Percentiles rank a stretch among this genome's conserved stretches.
Evolutionary conservation across 169 alveolate species (phyloP).

Genomic region (Plasmodium coatneyi): DNA sequence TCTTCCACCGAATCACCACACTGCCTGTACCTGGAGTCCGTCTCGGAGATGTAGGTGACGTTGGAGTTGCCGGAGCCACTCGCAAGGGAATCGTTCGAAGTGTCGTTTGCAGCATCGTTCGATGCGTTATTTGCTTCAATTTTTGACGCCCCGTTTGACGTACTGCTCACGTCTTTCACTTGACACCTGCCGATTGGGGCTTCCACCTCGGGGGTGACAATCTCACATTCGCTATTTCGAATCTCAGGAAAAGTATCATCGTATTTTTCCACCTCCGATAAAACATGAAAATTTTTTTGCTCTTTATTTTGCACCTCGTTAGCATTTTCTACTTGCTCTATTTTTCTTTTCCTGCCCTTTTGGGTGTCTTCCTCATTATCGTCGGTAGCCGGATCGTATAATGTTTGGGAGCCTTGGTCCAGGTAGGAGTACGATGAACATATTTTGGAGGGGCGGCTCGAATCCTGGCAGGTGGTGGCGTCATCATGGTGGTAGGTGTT

Average conservation of each 20-base stretch:
- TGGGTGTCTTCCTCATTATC: not conserved
- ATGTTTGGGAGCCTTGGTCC: not conserved
- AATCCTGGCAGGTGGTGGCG: not conserved
- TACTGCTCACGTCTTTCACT: not conserved
- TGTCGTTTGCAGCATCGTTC: not conserved
- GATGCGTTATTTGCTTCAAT: not conserved
- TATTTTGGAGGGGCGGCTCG: not conserved
- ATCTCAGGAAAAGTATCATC: not conserved
- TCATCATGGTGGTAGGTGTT: not conserved
- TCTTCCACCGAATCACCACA: not conserved
- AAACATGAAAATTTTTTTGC: not conserved
- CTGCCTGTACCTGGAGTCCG: not conserved
- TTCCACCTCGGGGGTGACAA: not conserved
- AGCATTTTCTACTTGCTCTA: not conserved
- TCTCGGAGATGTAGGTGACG: not conserved
- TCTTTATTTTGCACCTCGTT: not conserved
- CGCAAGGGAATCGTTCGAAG: not conserved
- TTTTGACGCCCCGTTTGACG: not conserved
- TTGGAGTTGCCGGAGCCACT: not conserved
- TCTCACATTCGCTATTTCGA: not conserved
- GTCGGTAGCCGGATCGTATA: not conserved
- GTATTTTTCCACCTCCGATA: not conserved
- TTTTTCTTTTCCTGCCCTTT: conserved; percentile 21
- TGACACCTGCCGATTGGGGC: not conserved
- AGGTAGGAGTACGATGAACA: not conserved